Percentiles rank a stretch among this genome's conserved stretches.
phyloP scores from a whole-genome alignment of 1,284 basidiomycete genomes.

The Rhodotorula sp. region DNA sequence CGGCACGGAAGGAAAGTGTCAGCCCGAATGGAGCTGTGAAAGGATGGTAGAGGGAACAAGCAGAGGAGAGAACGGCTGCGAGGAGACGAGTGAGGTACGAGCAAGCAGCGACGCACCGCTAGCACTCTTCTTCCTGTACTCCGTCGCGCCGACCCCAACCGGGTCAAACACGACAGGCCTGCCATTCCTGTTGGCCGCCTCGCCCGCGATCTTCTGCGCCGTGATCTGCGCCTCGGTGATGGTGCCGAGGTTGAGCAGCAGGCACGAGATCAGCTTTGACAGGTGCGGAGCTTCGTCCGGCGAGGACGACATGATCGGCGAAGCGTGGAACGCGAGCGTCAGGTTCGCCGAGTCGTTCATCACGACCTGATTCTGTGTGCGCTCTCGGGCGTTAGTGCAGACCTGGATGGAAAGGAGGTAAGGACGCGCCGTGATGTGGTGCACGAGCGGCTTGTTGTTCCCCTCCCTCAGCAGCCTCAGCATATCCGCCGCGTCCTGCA shows the following conservation, averaged over 20 bases:
- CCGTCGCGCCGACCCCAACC: slow-evolving; percentile 85
- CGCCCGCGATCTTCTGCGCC: slow-evolving; percentile 81
- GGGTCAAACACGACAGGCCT: slow-evolving; percentile 91
- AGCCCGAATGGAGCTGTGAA: too few species aligned
- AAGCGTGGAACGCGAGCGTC: slow-evolving; percentile 82
- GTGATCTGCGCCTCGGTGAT: slow-evolving; percentile 62
- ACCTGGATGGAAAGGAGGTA: not conserved
- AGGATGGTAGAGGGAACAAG: not conserved
- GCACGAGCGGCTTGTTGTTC: slow-evolving; percentile 65
- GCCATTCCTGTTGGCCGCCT: slow-evolving; percentile 66
- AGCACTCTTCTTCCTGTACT: slow-evolving; percentile 64
- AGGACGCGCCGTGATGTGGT: slow-evolving; percentile 63
- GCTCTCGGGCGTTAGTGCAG: too few species aligned
- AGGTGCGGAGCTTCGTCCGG: slow-evolving; percentile 82
- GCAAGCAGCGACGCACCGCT: slow-evolving; percentile 49
- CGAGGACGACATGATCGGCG: slow-evolving; percentile 83
- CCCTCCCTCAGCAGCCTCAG: slow-evolving; percentile 59
- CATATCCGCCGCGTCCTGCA: slow-evolving; percentile 55
- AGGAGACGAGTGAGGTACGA: too few species aligned
- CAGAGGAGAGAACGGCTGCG: not conserved
- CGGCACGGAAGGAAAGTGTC: too few species aligned
- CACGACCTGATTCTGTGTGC: slow-evolving; percentile 40
- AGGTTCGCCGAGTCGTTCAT: slow-evolving; percentile 61
- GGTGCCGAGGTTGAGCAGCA: slow-evolving; percentile 91
- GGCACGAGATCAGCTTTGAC: slow-evolving; percentile 64